Evolutionary conservation across 2,329 filamentous ascomycete species (phyloP), one percentile per base, ranked within the genome.

Genomic region (Beauveria scarabaeidicola): DNA sequence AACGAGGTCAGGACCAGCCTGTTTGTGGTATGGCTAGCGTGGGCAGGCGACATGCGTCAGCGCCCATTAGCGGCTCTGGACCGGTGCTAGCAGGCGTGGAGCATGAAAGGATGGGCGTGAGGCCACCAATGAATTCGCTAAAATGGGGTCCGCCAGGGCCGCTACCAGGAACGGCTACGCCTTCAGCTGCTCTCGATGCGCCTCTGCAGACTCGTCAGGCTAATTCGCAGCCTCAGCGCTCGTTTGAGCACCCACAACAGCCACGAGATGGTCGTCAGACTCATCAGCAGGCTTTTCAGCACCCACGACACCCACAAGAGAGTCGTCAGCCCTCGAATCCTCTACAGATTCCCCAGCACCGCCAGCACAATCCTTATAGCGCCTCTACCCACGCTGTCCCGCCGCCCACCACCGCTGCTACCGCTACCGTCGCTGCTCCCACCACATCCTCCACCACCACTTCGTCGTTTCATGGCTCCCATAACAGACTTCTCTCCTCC

Each of bases 1-100:
- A 84, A 70, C 77, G 79, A 61, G 76, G 74, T 61, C 71, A 50
- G 43, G 21, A 25, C n/a, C 52, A 54, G 25, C 17, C 59, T 11
- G 46, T 40, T 29, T 52, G 73, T 62, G 74, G 77, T 57, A 69
- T 72, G 25, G 74, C 70, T 65, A 71, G 66, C 64, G 74, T 72
- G 65, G 74, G 73, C 63, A 78, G 75, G 69, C 80, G 81, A 54
- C 76, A 82, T 71, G 76, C 78, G 59, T 83, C 83, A 66, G 81
- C 80, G 48, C 80, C 82, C 59, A 69, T 75, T 60, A 69, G 72
- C 64, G 66, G 68, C 66, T 48, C 58, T 32, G 64, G 64, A 63
- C 68, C 67, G 61, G 52, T 61, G 62, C 63, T 66, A 60, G 68
- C 67, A 64, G 71, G 69, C 60, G 63, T 58, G 47, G 55, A 38